Conservation (phyloP, 2,329 filamentous ascomycete genomes). For the Furcasterigmium sp. region DNA sequence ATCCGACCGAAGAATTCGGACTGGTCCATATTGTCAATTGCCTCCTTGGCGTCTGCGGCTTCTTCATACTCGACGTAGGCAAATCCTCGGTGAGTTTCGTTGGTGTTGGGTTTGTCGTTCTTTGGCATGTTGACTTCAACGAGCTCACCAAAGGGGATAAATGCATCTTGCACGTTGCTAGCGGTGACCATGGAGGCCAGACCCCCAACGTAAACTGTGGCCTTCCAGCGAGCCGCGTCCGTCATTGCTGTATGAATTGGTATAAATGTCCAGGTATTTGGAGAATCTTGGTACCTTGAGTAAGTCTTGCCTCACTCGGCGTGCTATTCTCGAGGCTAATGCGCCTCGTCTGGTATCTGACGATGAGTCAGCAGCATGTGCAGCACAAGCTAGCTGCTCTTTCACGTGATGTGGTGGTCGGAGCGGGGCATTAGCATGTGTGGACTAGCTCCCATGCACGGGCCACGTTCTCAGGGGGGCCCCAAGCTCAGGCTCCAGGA, state of each 20-base stretch:
- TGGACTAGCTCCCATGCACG: no score
- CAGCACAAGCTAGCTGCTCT: no score
- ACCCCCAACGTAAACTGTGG: constrained; percentile 88
- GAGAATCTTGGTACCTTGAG: no score
- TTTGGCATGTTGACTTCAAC: constrained; percentile 87
- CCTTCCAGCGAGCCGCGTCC: constrained; percentile 77
- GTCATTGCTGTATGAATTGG: constrained; percentile 51
- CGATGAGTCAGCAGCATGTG: no score
- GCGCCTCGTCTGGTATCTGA: no score
- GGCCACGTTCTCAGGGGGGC: not conserved
- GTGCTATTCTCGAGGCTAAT: no score
- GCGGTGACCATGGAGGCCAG: constrained; percentile 73
- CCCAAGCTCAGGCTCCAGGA: not conserved
- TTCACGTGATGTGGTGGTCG: no score
- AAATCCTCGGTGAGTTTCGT: constrained; percentile 82
- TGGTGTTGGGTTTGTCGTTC: constrained; percentile 73
- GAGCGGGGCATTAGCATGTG: no score
- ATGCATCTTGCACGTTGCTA: constrained; percentile 78
- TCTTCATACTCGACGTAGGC: constrained; percentile 95
- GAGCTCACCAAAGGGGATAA: constrained; percentile 95
- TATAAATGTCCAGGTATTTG: not conserved
- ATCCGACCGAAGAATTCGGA: constrained; percentile 89
- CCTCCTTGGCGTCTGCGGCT: constrained; percentile 80
- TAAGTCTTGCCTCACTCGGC: no score
- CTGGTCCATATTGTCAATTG: constrained; percentile 99